Percentiles rank a stretch among this genome's conserved stretches.
phyloP scores from a whole-genome alignment of 495 filamentous ascomycete genomes.

The Aspergillus sclerotiicarbonarius region DNA sequence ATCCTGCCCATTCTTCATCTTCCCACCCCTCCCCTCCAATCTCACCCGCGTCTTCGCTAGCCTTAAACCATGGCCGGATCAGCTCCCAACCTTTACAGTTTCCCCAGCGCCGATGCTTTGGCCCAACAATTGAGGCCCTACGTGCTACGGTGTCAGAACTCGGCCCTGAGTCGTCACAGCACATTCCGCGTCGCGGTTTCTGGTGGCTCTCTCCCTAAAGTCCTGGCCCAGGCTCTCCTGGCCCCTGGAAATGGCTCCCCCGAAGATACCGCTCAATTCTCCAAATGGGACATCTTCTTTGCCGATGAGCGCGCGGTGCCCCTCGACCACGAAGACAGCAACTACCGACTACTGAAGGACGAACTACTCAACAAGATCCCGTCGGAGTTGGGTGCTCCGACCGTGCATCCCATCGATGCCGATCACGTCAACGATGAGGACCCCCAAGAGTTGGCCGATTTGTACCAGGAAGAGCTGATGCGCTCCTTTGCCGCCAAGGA shows the following conservation, averaged over 20 bases:
- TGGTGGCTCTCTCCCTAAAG: slow-evolving; percentile 87
- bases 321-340: slow-evolving; percentile 87
- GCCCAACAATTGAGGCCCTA: slow-evolving; percentile 75
- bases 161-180: slow-evolving; percentile 72
- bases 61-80: slow-evolving; percentile 36
- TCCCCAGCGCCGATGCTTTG: slow-evolving; percentile 62
- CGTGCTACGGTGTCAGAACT: slow-evolving; percentile 73
- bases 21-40: not conserved
- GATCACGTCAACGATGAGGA: slow-evolving; percentile 74
- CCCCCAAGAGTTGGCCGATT: slow-evolving; percentile 86
- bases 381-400: slow-evolving; percentile 57
- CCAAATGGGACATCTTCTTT: slow-evolving; percentile 97
- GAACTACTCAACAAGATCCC: slow-evolving; percentile 89
- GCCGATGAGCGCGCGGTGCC: slow-evolving; percentile 95
- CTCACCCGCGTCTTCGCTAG: slow-evolving; percentile 2
- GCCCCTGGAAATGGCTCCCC: slow-evolving; percentile 51
- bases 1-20: not conserved
- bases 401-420: slow-evolving; percentile 74
- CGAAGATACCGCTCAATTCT: slow-evolving; percentile 68
- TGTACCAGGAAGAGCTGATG: slow-evolving; percentile 89
- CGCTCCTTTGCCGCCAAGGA: slow-evolving; percentile 78
- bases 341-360: slow-evolving; percentile 82
- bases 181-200: slow-evolving; percentile 91
- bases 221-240: slow-evolving; percentile 79
- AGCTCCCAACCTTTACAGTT: slow-evolving; percentile 84